phyloP scores from a whole-genome alignment of 164 flowering plant genomes.

The Taxillus chinensis region DNA sequence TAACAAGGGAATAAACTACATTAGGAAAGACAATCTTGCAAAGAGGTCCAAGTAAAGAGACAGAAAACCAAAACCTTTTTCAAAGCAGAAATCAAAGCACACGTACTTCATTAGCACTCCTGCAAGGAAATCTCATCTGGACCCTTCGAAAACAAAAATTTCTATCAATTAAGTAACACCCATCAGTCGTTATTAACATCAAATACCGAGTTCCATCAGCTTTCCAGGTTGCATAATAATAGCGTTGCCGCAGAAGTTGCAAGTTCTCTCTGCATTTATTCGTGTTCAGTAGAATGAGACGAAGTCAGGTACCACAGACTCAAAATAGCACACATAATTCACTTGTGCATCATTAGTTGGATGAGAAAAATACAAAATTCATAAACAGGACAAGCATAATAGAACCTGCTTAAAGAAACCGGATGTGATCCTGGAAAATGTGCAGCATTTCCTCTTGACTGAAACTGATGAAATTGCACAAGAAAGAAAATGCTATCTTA shows the following conservation, averaged over 20 bases:
- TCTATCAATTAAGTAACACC: slow-evolving; percentile 87
- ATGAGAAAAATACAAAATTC: not conserved
- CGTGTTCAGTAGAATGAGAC: too few species aligned
- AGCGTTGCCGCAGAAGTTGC: slow-evolving; percentile 75
- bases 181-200: slow-evolving; percentile 88
- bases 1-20: slow-evolving; percentile 15
- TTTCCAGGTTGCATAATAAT: slow-evolving; percentile 99
- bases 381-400: not conserved
- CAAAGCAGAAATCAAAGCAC: not conserved
- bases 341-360: not conserved
- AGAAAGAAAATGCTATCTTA: not conserved
- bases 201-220: slow-evolving; percentile 98
- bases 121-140: slow-evolving; percentile 91
- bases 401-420: slow-evolving; percentile 85
- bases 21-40: slow-evolving; percentile 6
- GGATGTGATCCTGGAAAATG: slow-evolving; percentile 98
- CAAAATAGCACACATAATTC: not conserved
- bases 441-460: slow-evolving; percentile 41
- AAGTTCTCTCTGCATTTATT: slow-evolving; percentile 62
- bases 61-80: slow-evolving; percentile 1
- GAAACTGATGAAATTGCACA: slow-evolving; percentile 7
- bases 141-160: slow-evolving; percentile 78
- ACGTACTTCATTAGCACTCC: slow-evolving; percentile 48
- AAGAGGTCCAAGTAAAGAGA: not conserved
- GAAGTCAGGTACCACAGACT: not conserved